Evolutionary conservation across 306 rosid genomes (phyloP).

Genomic region (Adenanthera pavonina): DNA sequence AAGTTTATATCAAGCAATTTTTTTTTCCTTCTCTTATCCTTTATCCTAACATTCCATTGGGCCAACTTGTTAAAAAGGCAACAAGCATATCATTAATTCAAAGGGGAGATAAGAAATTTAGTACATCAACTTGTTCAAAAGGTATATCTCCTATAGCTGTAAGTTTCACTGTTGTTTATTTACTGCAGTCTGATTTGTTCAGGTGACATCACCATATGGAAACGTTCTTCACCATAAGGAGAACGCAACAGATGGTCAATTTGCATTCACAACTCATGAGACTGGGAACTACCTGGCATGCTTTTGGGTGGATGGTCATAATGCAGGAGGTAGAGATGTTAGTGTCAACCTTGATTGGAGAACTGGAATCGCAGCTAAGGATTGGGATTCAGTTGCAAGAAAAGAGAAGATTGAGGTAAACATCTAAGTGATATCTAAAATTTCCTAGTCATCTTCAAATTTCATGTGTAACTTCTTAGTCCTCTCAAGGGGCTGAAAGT

Average conservation of each 20-base stretch:
- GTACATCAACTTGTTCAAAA: slow-evolving; percentile 18
- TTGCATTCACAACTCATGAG: slow-evolving; percentile 89
- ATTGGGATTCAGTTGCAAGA: slow-evolving; percentile 97
- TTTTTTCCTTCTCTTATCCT: background rate
- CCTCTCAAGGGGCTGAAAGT: slow-evolving; percentile 13
- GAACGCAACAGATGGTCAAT: slow-evolving; percentile 78
- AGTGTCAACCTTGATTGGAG: slow-evolving; percentile 91
- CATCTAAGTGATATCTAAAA: slow-evolving; percentile 6
- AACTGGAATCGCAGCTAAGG: slow-evolving; percentile 94
- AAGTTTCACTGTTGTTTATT: slow-evolving; percentile 4
- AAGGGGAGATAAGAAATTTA: background rate
- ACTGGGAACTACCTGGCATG: slow-evolving; percentile 90
- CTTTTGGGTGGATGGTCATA: slow-evolving; percentile 66
- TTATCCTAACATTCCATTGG: background rate
- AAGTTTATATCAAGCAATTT: background rate
- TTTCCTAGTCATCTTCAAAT: slow-evolving; percentile 14
- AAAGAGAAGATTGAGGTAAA: slow-evolving; percentile 92
- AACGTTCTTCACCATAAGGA: slow-evolving; percentile 68
- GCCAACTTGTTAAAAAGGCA: background rate
- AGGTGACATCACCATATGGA: slow-evolving; percentile 96
- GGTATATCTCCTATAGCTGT: slow-evolving; percentile 24
- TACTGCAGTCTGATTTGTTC: slow-evolving; percentile 32
- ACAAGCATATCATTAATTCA: background rate
- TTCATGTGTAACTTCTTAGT: slow-evolving; percentile 9
- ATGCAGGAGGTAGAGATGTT: slow-evolving; percentile 45